Base-by-base conservation (phyloP, 106 monocot species). In the Narthecium ossifragum region DNA sequence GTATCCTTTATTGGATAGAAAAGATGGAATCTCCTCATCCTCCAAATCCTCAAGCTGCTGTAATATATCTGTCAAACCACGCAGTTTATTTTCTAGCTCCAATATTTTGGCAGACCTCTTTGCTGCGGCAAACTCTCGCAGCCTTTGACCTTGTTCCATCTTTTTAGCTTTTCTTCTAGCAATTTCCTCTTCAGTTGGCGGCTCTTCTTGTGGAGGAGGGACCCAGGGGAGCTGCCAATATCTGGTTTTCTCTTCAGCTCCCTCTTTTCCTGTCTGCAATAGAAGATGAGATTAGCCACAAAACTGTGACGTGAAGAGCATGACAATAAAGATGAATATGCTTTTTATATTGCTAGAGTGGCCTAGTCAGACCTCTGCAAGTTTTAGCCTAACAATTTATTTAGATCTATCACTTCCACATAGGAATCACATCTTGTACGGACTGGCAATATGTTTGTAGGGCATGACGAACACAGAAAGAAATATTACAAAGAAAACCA, bases 211-310 rank as follows among this genome's bases (percentile, higher is more conserved):
- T 40, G 96, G 73, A 74, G 86, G 80, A 41, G 86, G 90, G 61
- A 90, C 59, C 80, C 83, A 96, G 5, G 96, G 96, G 38, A 96
- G 81, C 64, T 96, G 86, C 96, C 96, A 96, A 21, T 36, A 75
- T 62, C 84, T 73, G 24, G 65, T 90, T 54, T 96, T 90, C 58
- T 86, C 90, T 61, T 90, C 83, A 63, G 90, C 80, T 78, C 86
- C 86, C 67, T 81, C 74, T 18, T 52, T 71, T 40, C 71, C 78
- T 63, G 75, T 78, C 96, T 96, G 77, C 48, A 73, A 64, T 9
- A 39, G 38, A 53, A 49, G 23, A 23, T 27, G 5, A 23, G 0
- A 62, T n/a, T n/a, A 60, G n/a, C 45, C 25, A 43, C 6, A 28
- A 13, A 43, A 45, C 32, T 37, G 40, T 15, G 14, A 23, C 12